A percentile compares a stretch with the other conserved stretches of the same genome.
phyloP scores from a whole-genome alignment of 768 basidiomycete genomes.

The Tricholomella constricta region DNA sequence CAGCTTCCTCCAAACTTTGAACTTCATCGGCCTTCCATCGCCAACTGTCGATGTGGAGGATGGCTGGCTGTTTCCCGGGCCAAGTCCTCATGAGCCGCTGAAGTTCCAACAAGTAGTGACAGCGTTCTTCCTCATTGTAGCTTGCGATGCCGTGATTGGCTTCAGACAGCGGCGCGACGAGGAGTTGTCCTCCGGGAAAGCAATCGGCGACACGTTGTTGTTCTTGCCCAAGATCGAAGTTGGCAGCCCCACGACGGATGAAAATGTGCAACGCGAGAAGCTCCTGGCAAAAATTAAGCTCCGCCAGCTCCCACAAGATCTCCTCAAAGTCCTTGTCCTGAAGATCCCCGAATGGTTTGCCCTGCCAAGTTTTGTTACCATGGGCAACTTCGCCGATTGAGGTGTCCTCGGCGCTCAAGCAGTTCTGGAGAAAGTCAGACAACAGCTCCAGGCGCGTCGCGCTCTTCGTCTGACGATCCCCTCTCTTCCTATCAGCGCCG shows the following conservation, averaged over 20 bases:
- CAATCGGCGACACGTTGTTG: no score
- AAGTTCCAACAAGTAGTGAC: constrained; percentile 3
- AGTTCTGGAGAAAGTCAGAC: no score
- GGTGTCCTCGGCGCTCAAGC: background rate
- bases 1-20: no score
- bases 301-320: no score
- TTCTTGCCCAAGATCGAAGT: no score
- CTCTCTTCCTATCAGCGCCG: background rate
- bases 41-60: background rate
- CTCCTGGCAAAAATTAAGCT: no score
- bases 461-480: background rate
- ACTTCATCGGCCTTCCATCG: background rate
- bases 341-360: no score
- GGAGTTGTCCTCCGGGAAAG: no score
- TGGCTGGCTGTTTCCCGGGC: background rate
- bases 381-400: background rate
- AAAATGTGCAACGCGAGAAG: no score
- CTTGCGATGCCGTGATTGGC: constrained; percentile 14
- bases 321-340: constrained; percentile 5
- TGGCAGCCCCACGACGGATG: no score
- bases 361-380: no score
- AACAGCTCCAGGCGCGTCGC: background rate
- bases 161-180: background rate
- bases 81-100: constrained; percentile 3
- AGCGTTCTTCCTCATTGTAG: background rate